Evolutionary conservation across 495 filamentous ascomycete genomes (phyloP), one percentile per base, ranked within the genome.

Genomic region (Penicillium cosmopolitanum): DNA sequence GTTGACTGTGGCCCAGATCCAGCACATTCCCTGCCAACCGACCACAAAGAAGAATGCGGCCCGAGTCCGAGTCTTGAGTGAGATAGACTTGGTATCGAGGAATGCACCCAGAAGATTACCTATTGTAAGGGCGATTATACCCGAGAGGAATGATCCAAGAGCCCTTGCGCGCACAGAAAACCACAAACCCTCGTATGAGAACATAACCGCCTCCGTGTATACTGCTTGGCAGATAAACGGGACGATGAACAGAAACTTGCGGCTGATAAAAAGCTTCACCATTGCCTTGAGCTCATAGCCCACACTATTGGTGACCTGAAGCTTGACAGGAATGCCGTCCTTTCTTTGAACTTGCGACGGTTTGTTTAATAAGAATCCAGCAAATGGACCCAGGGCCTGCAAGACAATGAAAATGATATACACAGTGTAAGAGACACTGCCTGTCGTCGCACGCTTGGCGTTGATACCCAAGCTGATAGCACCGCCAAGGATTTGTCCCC

Each of bases 391-490:
- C 0, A 82, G 58, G 4, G 81, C 80, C 67, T 89, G 85, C 0
- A 89, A 67, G 2, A 80, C 82, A 55, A 89, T 86, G 63, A 89
- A 89, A 7, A 84, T 68, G 21, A 84, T 63, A 55, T 84, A 87
- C 0, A 87, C 84, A 1, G 78, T 77, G 48, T 86, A 87, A 4
- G 83, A 85, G 0, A 90, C 82, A 53, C 84, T 82, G 4, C 87
- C 87, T 5, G 80, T 80, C 43, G 77, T 58, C 53, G 78, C 71
- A 23, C 75, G 72, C 33, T 83, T 60, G 10, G 75, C 77, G 66
- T 90, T 88, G 16, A 90, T 66, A 5, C 82, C 84, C 2, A 90
- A 72, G 23, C 84, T 86, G 54, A 89, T 83, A 0, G 82, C 83
- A 18, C 86, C 87, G 21, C 87, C 87, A 1, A 90, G 58, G 21